A percentile compares a stretch with the other conserved stretches of the same genome.
Evolutionary conservation across 305 asterid genomes (phyloP).

Genomic region (Solanum chacoense): DNA sequence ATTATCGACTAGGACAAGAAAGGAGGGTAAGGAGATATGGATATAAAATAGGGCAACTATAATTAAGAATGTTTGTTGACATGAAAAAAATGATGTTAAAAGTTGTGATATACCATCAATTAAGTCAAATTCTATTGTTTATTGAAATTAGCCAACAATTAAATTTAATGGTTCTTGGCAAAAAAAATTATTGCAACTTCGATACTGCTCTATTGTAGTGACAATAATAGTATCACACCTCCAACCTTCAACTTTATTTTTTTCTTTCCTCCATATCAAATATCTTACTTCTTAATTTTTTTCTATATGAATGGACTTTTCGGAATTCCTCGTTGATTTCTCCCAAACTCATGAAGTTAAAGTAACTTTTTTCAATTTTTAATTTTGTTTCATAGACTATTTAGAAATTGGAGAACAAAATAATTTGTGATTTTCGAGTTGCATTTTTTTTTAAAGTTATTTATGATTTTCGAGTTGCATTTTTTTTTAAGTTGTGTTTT

Average conservation of each 20-base stretch:
- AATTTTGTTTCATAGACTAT: background rate
- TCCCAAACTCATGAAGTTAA: background rate
- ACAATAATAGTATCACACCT: background rate
- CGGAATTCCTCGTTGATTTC: background rate
- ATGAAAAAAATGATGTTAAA: too few species aligned
- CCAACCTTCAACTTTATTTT: background rate
- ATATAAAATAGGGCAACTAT: background rate
- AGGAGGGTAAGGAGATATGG: background rate
- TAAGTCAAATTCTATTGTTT: background rate
- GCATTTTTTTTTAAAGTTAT: background rate
- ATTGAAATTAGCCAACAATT: background rate
- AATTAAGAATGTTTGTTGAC: background rate
- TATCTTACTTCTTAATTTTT: background rate
- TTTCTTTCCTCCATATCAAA: background rate
- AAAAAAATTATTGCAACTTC: background rate
- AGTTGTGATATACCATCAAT: background rate
- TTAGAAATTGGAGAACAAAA: background rate
- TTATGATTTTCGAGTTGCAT: background rate
- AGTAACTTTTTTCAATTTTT: background rate
- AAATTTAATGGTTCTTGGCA: background rate
- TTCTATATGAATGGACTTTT: background rate
- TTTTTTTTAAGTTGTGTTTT: too few species aligned
- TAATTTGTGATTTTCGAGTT: background rate
- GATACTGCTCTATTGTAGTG: background rate
- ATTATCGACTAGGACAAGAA: fast-evolving